Base-by-base conservation (phyloP, 495 filamentous ascomycete species). In the Penicillium cataractarum region DNA sequence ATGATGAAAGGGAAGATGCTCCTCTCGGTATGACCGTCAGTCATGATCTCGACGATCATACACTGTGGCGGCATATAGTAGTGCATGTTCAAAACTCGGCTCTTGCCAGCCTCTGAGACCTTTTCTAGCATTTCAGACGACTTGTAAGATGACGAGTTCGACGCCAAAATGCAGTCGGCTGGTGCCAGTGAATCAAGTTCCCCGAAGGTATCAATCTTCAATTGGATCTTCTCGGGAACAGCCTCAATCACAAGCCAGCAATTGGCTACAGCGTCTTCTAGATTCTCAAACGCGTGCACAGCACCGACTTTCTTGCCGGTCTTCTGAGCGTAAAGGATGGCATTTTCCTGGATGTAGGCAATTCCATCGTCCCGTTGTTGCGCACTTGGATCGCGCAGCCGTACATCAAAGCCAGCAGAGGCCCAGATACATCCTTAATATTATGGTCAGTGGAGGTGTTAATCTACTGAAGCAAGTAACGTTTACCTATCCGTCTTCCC, bases 191-290 rank as follows among this genome's bases (percentile, higher is more conserved):
- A 58, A 24, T 85, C 84, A 7, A 87, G 59, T 12, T 81, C 66
- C 0, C 71, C 81, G 17, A 88, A 76, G 2, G 79, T 76, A 19
- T 69, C 68, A 10, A 80, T 78, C 71, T 86, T 87, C 53, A 85
- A 66, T 8, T 72, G 62, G 6, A 85, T 57, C 54, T 78, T 80
- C 71, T 87, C 84, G 0, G 84, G 83, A 3, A 86, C 79, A 17
- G 78, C 79, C 63, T 87, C 84, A 60, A 87, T 78, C 12, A 84
- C 77, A 5, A 85, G 75, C 74, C 76, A 77, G 2, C 80, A 72
- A 44, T 80, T 74, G n/a, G 61, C 27, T 2, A 85, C 72, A 0
- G 60, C 79, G 0, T 74, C 60, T 21, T 70, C 48, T 12, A 85
- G 40, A 35, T 76, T 68, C 33, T 74, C 67, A 35, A 79, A 74